These are phyloP conservation scores for Phytophthora ramorum DNA, from an alignment of 352 stramenopile genomes.

Conservation along the genomic window DNA sequence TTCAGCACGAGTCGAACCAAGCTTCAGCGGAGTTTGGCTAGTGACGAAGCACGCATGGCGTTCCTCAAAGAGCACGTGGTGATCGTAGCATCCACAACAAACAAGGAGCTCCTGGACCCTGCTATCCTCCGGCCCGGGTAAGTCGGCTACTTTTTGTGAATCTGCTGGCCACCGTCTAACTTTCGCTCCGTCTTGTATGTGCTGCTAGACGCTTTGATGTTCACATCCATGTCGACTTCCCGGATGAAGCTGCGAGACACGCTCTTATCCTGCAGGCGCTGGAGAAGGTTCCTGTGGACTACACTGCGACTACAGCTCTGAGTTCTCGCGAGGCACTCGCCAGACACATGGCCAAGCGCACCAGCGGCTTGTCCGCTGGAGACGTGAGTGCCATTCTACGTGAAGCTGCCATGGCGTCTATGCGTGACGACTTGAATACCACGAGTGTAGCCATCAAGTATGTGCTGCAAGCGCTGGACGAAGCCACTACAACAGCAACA, in stretches of 20 bases:
- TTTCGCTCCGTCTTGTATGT: slow-evolving; percentile 3
- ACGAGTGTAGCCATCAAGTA: slow-evolving; percentile 49
- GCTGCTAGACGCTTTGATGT: slow-evolving; percentile 78
- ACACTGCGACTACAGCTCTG: slow-evolving; percentile 40
- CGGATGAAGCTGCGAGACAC: slow-evolving; percentile 56
- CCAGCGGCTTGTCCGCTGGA: slow-evolving; percentile 56
- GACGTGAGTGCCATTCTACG: slow-evolving; percentile 74
- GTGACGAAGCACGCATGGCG: slow-evolving; percentile 47
- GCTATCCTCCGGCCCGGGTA: slow-evolving; percentile 89
- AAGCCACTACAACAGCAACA: slow-evolving; percentile 20
- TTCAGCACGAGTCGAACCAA: slow-evolving; percentile 62
- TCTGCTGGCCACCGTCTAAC: not conserved
- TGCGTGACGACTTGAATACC: slow-evolving; percentile 66
- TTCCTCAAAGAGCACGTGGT: slow-evolving; percentile 88
- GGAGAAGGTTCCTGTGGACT: slow-evolving; percentile 62
- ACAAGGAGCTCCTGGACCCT: slow-evolving; percentile 81
- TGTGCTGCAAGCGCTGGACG: slow-evolving; percentile 37
- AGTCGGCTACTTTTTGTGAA: slow-evolving; percentile 6
- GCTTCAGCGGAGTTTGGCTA: slow-evolving; percentile 43
- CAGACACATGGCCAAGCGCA: slow-evolving; percentile 58
- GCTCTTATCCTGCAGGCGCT: slow-evolving; percentile 63
- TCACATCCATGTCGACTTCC: slow-evolving; percentile 73
- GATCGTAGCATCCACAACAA: slow-evolving; percentile 82
- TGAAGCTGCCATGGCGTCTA: slow-evolving; percentile 78
- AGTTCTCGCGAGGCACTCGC: slow-evolving; percentile 47